Conservation (phyloP, 169 alveolate species). For the Eimeria maxima region DNA sequence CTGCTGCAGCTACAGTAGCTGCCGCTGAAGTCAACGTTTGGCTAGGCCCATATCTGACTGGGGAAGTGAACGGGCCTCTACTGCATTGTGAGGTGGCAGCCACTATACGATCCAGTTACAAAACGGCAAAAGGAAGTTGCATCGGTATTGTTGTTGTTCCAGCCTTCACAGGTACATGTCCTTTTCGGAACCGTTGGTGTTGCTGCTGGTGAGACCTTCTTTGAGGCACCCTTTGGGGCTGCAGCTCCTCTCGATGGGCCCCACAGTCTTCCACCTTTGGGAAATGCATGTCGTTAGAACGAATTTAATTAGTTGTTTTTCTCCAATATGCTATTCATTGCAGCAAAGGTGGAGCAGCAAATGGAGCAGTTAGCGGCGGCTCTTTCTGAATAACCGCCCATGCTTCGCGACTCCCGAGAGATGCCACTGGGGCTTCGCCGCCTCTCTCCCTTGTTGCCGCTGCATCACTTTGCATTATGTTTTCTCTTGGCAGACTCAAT, state of each 20-base stretch:
- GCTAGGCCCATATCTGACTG: background rate
- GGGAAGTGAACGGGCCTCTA: background rate
- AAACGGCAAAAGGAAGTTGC: background rate
- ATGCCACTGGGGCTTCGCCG: background rate
- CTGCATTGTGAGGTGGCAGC: background rate
- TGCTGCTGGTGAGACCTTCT: background rate
- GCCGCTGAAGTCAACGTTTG: background rate
- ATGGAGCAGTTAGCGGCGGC: background rate
- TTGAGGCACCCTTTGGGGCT: slow-evolving; percentile 17
- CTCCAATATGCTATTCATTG: background rate
- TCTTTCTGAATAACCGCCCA: background rate
- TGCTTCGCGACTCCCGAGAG: background rate
- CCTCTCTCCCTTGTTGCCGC: background rate
- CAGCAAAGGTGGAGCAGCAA: slow-evolving; percentile 5
- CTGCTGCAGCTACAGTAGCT: background rate
- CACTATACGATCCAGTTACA: background rate
- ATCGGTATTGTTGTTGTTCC: background rate
- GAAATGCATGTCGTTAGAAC: background rate
- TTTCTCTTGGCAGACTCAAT: slow-evolving; percentile 23
- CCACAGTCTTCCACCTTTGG: background rate
- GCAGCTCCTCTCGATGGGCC: slow-evolving; percentile 31
- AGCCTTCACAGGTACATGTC: background rate
- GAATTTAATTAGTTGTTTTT: background rate
- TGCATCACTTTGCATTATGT: slow-evolving; percentile 1
- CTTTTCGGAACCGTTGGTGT: background rate